Percentiles rank a stretch among this genome's conserved stretches.
Evolutionary conservation across 352 stramenopile genomes (phyloP).

Genomic region (Globisporangium mamillatum): DNA sequence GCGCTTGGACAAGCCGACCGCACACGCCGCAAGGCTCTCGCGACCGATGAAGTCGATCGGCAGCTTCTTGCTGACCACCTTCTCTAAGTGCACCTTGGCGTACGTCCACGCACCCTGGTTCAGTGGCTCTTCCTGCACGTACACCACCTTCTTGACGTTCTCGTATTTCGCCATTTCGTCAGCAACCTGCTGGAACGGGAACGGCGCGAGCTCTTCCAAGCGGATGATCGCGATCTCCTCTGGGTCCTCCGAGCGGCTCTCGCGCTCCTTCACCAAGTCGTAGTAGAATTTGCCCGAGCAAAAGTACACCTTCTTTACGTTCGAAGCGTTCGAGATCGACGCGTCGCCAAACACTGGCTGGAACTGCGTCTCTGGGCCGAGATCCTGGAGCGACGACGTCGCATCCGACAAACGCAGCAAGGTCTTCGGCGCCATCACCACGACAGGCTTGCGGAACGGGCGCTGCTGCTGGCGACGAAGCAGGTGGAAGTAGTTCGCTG

Average conservation of each 20-base stretch:
- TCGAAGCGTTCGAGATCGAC: conserved; percentile 36
- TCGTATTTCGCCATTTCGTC: conserved; percentile 52
- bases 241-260: conserved; percentile 36
- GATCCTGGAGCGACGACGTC: conserved; percentile 60
- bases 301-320: conserved; percentile 73
- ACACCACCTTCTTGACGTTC: conserved; percentile 68
- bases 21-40: conserved; percentile 64
- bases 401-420: conserved; percentile 66
- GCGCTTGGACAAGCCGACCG: conserved; percentile 70
- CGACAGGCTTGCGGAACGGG: conserved; percentile 68
- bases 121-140: conserved; percentile 79
- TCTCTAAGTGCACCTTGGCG: conserved; percentile 65
- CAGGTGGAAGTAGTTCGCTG: conserved; percentile 96
- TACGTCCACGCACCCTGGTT: conserved; percentile 84
- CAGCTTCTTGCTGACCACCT: conserved; percentile 56
- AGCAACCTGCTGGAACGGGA: conserved; percentile 71
- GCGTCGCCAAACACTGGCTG: conserved; percentile 64
- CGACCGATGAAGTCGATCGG: conserved; percentile 72
- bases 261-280: conserved; percentile 69
- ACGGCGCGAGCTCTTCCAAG: conserved; percentile 83
- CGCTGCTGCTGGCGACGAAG: conserved; percentile 89
- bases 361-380: conserved; percentile 58
- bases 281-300: conserved; percentile 88
- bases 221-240: conserved; percentile 67
- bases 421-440: conserved; percentile 81